Conservation (phyloP, 139 green algal species). For the Chlorella ohadii region DNA sequence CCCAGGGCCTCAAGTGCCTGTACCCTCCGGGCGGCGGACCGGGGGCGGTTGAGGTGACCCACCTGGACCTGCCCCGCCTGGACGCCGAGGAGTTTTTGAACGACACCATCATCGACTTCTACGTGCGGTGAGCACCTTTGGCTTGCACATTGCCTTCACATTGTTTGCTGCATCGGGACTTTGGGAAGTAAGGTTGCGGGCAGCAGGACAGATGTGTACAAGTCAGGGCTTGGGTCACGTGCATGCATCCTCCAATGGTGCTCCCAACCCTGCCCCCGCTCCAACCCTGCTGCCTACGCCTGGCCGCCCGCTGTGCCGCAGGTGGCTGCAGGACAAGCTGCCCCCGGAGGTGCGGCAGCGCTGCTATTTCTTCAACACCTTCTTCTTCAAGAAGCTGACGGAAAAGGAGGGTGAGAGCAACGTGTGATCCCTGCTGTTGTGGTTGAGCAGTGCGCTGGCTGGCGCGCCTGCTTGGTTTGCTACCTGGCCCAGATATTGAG, state of each 20-base stretch:
- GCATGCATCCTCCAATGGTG: too few species aligned
- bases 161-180: too few species aligned
- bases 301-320: slow-evolving; percentile 22
- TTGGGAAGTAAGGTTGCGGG: too few species aligned
- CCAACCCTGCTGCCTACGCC: background rate
- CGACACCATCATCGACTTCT: slow-evolving; percentile 96
- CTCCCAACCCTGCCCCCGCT: background rate
- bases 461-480: too few species aligned
- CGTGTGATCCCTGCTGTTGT: too few species aligned
- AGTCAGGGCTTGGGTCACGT: too few species aligned
- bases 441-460: too few species aligned
- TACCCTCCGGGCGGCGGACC: slow-evolving; percentile 54
- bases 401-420: slow-evolving; percentile 47
- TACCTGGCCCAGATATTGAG: too few species aligned
- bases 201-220: too few species aligned
- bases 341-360: slow-evolving; percentile 68
- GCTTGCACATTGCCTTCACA: background rate
- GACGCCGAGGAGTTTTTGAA: slow-evolving; percentile 89
- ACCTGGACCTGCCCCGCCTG: slow-evolving; percentile 78
- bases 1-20: slow-evolving; percentile 60
- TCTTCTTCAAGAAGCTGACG: slow-evolving; percentile 96
- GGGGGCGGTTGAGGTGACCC: slow-evolving; percentile 64
- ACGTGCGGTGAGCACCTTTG: slow-evolving; percentile 62
- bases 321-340: slow-evolving; percentile 59
- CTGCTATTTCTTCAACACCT: slow-evolving; percentile 94